Evolutionary conservation across 2,329 filamentous ascomycete species (phyloP).

Genomic region (Drechslerella coelobrocha): DNA sequence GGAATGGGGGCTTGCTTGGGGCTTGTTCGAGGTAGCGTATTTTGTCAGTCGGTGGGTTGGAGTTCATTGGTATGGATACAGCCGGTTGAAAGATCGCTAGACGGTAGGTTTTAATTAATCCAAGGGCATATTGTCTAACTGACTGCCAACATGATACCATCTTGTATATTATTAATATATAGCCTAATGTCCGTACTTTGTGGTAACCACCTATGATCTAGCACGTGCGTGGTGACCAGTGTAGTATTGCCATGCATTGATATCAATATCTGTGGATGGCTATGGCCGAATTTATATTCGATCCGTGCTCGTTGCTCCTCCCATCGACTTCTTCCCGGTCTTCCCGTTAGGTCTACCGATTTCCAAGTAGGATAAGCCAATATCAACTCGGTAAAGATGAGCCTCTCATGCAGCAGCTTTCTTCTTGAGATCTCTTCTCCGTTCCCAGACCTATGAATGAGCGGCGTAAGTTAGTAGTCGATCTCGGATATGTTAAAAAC

Average conservation of each 20-base stretch:
- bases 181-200: neutral
- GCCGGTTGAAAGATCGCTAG: neutral
- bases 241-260: neutral
- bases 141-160: too few relatives aligned
- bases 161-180: neutral
- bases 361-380: too few relatives aligned
- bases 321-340: too few relatives aligned
- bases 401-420: slow-evolving; percentile 24
- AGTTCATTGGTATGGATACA: slow-evolving; percentile 53
- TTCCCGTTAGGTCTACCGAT: too few relatives aligned
- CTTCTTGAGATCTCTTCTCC: slow-evolving; percentile 41
- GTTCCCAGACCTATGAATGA: slow-evolving; percentile 42
- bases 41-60: slow-evolving; percentile 53
- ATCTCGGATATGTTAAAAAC: too few relatives aligned
- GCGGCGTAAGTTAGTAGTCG: slow-evolving; percentile 13
- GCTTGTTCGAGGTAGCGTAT: slow-evolving; percentile 54
- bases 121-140: neutral
- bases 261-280: neutral
- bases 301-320: too few relatives aligned
- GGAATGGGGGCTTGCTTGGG: slow-evolving; percentile 54
- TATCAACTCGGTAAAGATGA: too few relatives aligned
- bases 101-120: neutral
- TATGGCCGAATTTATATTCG: neutral
- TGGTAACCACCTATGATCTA: neutral
- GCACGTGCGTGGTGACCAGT: neutral